Evolutionary conservation across 2,329 filamentous ascomycete species (phyloP).

Genomic region (Claviceps sp.): DNA sequence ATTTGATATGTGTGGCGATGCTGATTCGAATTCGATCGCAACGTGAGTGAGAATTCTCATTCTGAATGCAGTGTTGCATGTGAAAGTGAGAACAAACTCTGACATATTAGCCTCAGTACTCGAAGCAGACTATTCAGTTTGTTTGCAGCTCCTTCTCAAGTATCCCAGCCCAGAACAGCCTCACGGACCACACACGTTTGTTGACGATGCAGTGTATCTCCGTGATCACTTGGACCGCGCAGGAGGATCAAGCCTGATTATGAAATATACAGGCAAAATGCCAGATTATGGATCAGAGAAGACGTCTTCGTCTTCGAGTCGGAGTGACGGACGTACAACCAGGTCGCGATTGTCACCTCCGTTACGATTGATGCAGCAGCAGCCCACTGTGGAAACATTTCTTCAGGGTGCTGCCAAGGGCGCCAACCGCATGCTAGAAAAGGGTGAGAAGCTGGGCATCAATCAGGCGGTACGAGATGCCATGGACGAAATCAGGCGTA

Average conservation of each 20-base stretch:
- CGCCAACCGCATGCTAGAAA: slow-evolving; percentile 60
- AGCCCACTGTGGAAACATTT: slow-evolving; percentile 52
- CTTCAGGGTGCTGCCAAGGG: slow-evolving; percentile 67
- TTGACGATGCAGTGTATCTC: slow-evolving; percentile 72
- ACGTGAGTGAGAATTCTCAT: slow-evolving; percentile 35
- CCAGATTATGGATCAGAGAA: slow-evolving; percentile 19
- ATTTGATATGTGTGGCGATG: slow-evolving; percentile 91
- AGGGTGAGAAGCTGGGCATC: slow-evolving; percentile 63
- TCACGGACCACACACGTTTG: slow-evolving; percentile 62
- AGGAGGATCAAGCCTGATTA: slow-evolving; percentile 52
- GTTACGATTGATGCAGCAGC: slow-evolving; percentile 39
- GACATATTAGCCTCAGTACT: slow-evolving; percentile 43
- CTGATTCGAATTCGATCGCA: slow-evolving; percentile 84
- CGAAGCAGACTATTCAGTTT: slow-evolving; percentile 75
- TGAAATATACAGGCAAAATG: slow-evolving; percentile 53
- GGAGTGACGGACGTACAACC: slow-evolving; percentile 22
- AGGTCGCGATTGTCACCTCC: slow-evolving; percentile 34
- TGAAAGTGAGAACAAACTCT: slow-evolving; percentile 8
- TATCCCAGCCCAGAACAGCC: slow-evolving; percentile 57
- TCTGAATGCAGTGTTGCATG: background rate
- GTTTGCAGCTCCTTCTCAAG: slow-evolving; percentile 67
- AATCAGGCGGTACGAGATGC: slow-evolving; percentile 73
- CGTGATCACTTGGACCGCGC: slow-evolving; percentile 47
- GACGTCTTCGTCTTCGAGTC: slow-evolving; percentile 12
- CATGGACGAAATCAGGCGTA: slow-evolving; percentile 65